Percentiles rank a stretch among this genome's conserved stretches.
phyloP scores from a whole-genome alignment of 495 filamentous ascomycete genomes.

The Lindgomyces ingoldianus region DNA sequence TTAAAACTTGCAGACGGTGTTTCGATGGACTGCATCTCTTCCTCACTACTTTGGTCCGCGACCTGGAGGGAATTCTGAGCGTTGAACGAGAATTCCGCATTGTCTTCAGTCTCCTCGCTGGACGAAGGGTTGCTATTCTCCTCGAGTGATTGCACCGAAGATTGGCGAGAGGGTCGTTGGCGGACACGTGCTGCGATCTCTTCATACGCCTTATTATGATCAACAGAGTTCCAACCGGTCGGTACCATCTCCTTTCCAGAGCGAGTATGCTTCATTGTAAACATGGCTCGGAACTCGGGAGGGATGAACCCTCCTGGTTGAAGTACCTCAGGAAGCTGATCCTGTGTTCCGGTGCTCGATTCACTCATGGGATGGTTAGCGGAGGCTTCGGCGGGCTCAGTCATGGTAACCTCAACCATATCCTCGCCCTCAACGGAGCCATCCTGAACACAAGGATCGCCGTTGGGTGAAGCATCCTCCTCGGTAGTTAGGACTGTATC shows the following conservation, averaged over 20 bases:
- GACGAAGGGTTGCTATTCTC: constrained; percentile 22
- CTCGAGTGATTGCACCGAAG: constrained; percentile 41
- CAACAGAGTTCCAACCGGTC: constrained; percentile 61
- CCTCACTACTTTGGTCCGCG: constrained; percentile 32
- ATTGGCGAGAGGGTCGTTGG: constrained; percentile 39
- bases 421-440: constrained; percentile 85
- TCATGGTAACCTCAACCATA: constrained; percentile 89
- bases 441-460: constrained; percentile 69
- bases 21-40: constrained; percentile 27
- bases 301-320: constrained; percentile 53
- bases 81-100: constrained; percentile 24
- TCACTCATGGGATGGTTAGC: constrained; percentile 39
- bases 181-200: constrained; percentile 57
- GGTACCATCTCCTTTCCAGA: constrained; percentile 59
- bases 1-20: background rate
- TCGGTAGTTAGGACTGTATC: constrained; percentile 71
- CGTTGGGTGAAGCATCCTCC: constrained; percentile 71
- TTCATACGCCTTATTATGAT: constrained; percentile 57
- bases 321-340: constrained; percentile 48
- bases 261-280: constrained; percentile 64
- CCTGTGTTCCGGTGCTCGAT: constrained; percentile 37
- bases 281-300: constrained; percentile 64
- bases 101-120: constrained; percentile 33
- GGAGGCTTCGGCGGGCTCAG: constrained; percentile 54
- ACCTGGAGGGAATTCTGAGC: constrained; percentile 13